Evolutionary conservation across 805 yeast species (phyloP).

Genomic region (Kazachstania bromeliacearum): DNA sequence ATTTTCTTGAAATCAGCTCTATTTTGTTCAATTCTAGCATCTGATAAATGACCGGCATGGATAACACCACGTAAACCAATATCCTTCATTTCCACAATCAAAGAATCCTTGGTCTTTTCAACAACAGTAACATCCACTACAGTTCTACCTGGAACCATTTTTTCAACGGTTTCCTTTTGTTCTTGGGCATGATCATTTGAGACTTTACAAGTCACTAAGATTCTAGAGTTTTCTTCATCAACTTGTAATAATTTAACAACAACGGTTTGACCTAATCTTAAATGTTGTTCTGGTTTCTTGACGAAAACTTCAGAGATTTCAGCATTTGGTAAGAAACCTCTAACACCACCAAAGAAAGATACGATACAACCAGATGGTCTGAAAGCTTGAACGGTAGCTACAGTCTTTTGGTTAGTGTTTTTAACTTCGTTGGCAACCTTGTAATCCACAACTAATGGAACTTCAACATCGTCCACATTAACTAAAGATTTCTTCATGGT

Average conservation of each 20-base stretch:
- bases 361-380: constrained; percentile 73
- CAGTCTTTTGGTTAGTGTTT: constrained; percentile 38
- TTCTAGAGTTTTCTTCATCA: constrained; percentile 42
- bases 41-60: constrained; percentile 65
- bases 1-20: constrained; percentile 55
- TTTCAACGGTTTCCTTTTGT: constrained; percentile 39
- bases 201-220: constrained; percentile 67
- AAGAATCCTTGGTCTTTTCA: constrained; percentile 67
- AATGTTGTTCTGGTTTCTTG: constrained; percentile 62
- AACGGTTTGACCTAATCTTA: constrained; percentile 79
- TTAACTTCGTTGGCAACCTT: constrained; percentile 42
- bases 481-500: constrained; percentile 83
- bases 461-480: constrained; percentile 33
- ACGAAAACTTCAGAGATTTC: constrained; percentile 90
- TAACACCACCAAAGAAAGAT: constrained; percentile 68
- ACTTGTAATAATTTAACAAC: constrained; percentile 54
- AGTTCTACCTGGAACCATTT: constrained; percentile 51
- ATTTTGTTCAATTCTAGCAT: constrained; percentile 64
- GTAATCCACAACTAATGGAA: constrained; percentile 31
- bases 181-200: constrained; percentile 40
- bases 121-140: constrained; percentile 50
- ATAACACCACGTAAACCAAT: constrained; percentile 57
- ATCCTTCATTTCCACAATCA: constrained; percentile 51
- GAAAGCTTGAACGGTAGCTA: constrained; percentile 67
- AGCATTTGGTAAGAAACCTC: constrained; percentile 73